phyloP scores from a whole-genome alignment of 306 rosid species.

The Quercus aquifolioides region DNA sequence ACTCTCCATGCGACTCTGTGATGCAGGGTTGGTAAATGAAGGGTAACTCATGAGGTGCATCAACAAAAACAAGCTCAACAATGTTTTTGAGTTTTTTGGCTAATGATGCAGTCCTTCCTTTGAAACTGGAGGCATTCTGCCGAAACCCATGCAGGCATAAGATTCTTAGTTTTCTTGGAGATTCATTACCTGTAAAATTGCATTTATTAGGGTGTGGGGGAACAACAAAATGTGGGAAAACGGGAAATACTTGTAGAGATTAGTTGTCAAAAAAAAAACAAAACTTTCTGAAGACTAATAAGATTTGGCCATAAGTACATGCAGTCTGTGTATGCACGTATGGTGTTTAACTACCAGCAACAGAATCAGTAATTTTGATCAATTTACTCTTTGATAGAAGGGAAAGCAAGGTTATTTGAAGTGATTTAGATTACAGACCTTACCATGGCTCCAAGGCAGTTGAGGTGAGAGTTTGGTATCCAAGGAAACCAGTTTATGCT shows the following conservation, averaged over 20 bases:
- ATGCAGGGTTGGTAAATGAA: slow-evolving; percentile 67
- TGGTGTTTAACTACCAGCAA: background rate
- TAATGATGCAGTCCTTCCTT: slow-evolving; percentile 83
- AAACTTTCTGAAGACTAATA: background rate
- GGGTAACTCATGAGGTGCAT: slow-evolving; percentile 82
- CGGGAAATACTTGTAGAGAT: background rate
- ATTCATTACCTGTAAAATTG: slow-evolving; percentile 44
- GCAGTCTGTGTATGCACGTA: background rate
- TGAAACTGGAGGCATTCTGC: slow-evolving; percentile 85
- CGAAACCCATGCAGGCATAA: slow-evolving; percentile 94
- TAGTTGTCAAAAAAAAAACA: background rate
- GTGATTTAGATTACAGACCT: slow-evolving; percentile 55
- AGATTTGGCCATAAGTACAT: background rate
- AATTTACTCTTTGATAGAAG: background rate
- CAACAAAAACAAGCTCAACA: slow-evolving; percentile 64
- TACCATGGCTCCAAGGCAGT: slow-evolving; percentile 57
- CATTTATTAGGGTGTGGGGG: slow-evolving; percentile 15
- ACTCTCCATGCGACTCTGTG: slow-evolving; percentile 5
- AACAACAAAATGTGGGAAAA: slow-evolving; percentile 11
- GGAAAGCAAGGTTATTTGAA: slow-evolving; percentile 2
- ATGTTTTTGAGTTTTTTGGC: slow-evolving; percentile 75
- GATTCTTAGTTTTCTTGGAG: slow-evolving; percentile 65
- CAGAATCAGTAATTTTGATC: background rate
- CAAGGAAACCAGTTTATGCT: slow-evolving; percentile 27
- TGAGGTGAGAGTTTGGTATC: slow-evolving; percentile 34